These are phyloP conservation scores for Sphaerulina vaccinii DNA, from an alignment of 2,329 filamentous ascomycete genomes.

Conservation along the genomic window DNA sequence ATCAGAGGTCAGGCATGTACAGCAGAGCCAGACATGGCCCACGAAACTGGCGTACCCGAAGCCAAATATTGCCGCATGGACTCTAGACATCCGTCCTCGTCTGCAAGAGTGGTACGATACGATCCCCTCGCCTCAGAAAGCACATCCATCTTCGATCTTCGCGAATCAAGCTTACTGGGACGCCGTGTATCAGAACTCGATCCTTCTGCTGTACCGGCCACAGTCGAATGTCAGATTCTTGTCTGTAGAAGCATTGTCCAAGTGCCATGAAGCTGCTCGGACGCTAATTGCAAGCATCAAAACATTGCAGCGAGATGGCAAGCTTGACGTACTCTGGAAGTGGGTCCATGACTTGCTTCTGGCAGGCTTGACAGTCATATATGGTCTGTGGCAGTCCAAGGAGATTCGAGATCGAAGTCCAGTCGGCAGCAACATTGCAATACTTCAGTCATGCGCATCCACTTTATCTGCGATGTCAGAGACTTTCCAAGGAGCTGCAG, in stretches of 20 bases:
- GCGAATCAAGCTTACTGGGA: slow-evolving; percentile 36
- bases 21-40: slow-evolving; percentile 32
- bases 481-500: slow-evolving; percentile 36
- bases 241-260: slow-evolving; percentile 12
- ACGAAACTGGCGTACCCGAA: slow-evolving; percentile 34
- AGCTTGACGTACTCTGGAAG: slow-evolving; percentile 37
- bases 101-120: slow-evolving; percentile 36
- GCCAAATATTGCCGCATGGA: slow-evolving; percentile 33
- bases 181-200: slow-evolving; percentile 34
- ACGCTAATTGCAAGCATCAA: slow-evolving; percentile 35
- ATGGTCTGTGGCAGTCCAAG: slow-evolving; percentile 37
- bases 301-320: slow-evolving; percentile 35
- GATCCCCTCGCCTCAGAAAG: slow-evolving; percentile 31
- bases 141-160: slow-evolving; percentile 34
- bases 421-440: slow-evolving; percentile 28
- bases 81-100: slow-evolving; percentile 35
- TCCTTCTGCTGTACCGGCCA: slow-evolving; percentile 38
- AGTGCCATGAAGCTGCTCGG: slow-evolving; percentile 17
- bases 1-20: slow-evolving; percentile 40
- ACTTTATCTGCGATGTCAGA: slow-evolving; percentile 38
- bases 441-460: slow-evolving; percentile 36
- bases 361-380: slow-evolving; percentile 36
- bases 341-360: slow-evolving; percentile 38
- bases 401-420: slow-evolving; percentile 33
- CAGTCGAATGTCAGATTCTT: slow-evolving; percentile 27